These are phyloP conservation scores for Penicillium occitanis DNA, from an alignment of 2,329 filamentous ascomycete species.

Conservation along the genomic window DNA sequence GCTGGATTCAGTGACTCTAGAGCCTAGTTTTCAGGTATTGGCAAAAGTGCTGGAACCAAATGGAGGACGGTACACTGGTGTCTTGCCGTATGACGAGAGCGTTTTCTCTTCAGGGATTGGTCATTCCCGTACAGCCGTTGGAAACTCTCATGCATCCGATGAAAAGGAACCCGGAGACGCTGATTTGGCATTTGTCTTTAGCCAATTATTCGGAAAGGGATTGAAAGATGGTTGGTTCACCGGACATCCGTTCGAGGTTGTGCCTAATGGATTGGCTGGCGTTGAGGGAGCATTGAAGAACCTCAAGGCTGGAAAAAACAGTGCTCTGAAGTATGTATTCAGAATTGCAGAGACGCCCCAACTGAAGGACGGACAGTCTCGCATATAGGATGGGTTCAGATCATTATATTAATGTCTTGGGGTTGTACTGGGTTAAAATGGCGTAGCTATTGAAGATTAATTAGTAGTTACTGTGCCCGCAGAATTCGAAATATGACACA, in stretches of 20 bases:
- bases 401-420: neutral
- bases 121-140: constrained; percentile 42
- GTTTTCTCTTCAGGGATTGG: constrained; percentile 35
- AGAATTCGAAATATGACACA: too few species aligned
- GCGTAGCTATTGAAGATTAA: neutral
- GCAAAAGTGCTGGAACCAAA: neutral
- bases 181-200: constrained; percentile 51
- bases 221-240: constrained; percentile 52
- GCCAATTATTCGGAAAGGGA: constrained; percentile 46
- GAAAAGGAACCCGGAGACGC: constrained; percentile 37
- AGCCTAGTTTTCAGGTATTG: constrained; percentile 30
- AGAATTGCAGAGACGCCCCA: constrained; percentile 51
- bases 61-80: neutral
- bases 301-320: constrained; percentile 61
- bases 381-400: neutral
- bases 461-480: neutral
- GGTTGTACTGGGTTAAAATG: neutral
- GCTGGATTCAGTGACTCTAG: constrained; percentile 61
- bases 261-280: constrained; percentile 55
- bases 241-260: constrained; percentile 53
- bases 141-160: constrained; percentile 34
- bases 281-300: constrained; percentile 55
- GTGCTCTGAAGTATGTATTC: constrained; percentile 65
- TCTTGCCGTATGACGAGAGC: constrained; percentile 24
- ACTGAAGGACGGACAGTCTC: neutral